phyloP scores from a whole-genome alignment of 1,284 basidiomycete species.

The Fomitopsis schrenkii region DNA sequence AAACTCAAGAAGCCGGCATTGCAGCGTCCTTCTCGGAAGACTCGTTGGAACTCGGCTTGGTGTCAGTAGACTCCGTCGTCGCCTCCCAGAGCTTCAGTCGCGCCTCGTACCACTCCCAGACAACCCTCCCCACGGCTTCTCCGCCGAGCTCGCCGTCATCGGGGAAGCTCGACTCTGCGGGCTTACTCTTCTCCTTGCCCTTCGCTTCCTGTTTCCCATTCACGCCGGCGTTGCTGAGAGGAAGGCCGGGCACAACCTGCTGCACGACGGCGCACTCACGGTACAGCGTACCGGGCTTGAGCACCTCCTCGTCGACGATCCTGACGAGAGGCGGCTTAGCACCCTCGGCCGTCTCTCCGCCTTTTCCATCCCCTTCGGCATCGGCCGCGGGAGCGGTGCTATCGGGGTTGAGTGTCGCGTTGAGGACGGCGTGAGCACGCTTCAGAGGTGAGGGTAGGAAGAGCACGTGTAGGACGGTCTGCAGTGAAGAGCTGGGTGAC shows the following conservation, averaged over 20 bases:
- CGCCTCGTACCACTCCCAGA: constrained; percentile 72
- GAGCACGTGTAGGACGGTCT: constrained; percentile 64
- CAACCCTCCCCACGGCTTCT: constrained; percentile 55
- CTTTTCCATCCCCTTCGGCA: neutral
- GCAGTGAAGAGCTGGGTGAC: constrained; percentile 49
- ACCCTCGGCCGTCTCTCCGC: neutral
- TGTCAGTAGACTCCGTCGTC: constrained; percentile 4
- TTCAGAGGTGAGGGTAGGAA: constrained; percentile 77
- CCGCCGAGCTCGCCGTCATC: constrained; percentile 70
- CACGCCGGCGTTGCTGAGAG: constrained; percentile 12
- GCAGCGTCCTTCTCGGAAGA: neutral
- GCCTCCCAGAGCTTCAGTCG: constrained; percentile 60
- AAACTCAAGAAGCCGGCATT: too few relatives aligned
- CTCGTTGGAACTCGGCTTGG: neutral
- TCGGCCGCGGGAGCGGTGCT: constrained; percentile 7
- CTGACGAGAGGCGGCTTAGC: constrained; percentile 3
- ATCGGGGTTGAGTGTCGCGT: constrained; percentile 21
- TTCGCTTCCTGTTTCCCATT: neutral
- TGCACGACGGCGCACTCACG: constrained; percentile 64
- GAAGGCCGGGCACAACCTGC: constrained; percentile 36
- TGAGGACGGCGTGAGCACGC: constrained; percentile 29
- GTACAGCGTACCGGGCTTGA: constrained; percentile 74
- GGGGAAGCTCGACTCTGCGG: constrained; percentile 29
- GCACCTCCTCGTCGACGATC: constrained; percentile 45
- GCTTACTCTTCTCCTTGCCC: constrained; percentile 20